Evolutionary conservation across 1,284 basidiomycete species (phyloP).

Genomic region (Trametes hirsuta): DNA sequence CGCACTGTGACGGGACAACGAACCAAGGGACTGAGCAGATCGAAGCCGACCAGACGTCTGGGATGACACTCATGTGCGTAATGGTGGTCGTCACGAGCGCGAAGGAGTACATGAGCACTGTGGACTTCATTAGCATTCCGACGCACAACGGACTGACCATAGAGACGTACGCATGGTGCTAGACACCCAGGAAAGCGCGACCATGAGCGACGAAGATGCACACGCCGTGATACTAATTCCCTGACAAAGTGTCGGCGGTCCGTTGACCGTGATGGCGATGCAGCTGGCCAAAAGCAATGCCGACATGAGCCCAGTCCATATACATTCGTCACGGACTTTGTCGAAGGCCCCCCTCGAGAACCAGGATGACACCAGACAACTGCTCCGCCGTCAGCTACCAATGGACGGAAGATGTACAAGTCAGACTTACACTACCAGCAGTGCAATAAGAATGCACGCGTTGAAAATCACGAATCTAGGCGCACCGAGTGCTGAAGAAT

Average conservation of each 20-base stretch:
- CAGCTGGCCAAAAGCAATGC: constrained; percentile 56
- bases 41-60: constrained; percentile 53
- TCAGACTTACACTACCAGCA: constrained; percentile 49
- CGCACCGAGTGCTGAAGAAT: constrained; percentile 35
- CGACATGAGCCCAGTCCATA: constrained; percentile 53
- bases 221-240: constrained; percentile 42
- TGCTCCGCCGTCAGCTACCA: not conserved
- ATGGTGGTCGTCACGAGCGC: constrained; percentile 48
- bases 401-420: not conserved
- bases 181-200: constrained; percentile 58
- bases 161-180: constrained; percentile 51
- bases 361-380: constrained; percentile 3
- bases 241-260: constrained; percentile 35
- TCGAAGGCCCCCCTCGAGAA: constrained; percentile 30
- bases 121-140: not conserved
- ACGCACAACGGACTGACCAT: not conserved
- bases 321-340: constrained; percentile 52
- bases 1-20: constrained; percentile 15
- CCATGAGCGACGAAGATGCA: constrained; percentile 54
- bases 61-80: constrained; percentile 44
- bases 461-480: constrained; percentile 57
- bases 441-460: constrained; percentile 47
- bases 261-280: constrained; percentile 48
- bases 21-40: constrained; percentile 65
- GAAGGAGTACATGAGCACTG: constrained; percentile 62